Conservation (phyloP, 2,329 filamentous ascomycete species). For the Dactylonectria macrodidyma region DNA sequence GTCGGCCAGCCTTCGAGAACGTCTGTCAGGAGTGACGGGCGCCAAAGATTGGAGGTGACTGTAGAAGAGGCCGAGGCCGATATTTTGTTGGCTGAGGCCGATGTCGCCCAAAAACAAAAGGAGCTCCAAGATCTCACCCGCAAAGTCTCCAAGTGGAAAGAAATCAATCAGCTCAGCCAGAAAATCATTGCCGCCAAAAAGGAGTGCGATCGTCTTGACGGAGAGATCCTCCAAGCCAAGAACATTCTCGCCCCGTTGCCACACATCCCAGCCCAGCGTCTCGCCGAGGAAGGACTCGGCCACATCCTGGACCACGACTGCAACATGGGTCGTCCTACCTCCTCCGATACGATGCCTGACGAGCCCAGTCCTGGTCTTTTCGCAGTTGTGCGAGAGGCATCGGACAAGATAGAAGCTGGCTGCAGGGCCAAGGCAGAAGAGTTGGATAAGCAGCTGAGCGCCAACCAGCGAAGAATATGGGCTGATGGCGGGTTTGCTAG, state of each 20-base stretch:
- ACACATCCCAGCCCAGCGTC: neutral
- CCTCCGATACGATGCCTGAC: neutral
- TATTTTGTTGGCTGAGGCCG: neutral
- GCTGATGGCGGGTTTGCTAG: neutral
- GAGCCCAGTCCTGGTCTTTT: neutral
- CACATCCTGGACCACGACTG: neutral
- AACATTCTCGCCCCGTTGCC: neutral
- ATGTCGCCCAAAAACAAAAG: neutral
- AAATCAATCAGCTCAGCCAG: neutral
- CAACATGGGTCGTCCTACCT: neutral
- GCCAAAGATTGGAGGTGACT: neutral
- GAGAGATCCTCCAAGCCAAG: neutral
- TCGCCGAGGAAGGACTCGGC: neutral
- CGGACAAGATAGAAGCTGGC: neutral
- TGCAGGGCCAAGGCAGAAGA: neutral
- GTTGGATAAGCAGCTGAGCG: neutral
- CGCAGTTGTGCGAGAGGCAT: neutral
- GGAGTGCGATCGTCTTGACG: neutral
- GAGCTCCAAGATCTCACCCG: neutral
- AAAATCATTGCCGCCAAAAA: neutral
- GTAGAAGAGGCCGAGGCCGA: neutral
- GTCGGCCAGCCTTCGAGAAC: neutral
- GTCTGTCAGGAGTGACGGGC: neutral
- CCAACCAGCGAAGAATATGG: constrained; percentile 50
- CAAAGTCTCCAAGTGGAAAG: neutral